These are phyloP conservation scores for Leptographium wingfieldii DNA, from an alignment of 2,329 filamentous ascomycete genomes.

Conservation along the genomic window DNA sequence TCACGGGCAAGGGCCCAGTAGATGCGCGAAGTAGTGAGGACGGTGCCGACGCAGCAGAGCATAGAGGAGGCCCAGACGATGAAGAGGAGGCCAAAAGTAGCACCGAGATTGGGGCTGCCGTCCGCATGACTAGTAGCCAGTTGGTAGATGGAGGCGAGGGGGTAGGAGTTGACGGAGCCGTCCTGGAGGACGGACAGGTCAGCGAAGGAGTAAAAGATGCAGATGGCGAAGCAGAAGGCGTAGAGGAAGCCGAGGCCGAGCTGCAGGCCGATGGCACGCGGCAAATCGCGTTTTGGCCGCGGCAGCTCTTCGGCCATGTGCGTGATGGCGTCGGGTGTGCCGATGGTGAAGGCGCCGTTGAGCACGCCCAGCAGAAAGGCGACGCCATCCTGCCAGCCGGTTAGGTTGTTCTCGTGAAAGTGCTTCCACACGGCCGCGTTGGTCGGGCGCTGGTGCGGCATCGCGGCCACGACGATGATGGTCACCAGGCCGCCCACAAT, in stretches of 20 bases:
- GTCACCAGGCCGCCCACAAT: constrained; percentile 37
- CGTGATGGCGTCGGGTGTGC: constrained; percentile 50
- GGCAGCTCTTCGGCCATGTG: constrained; percentile 51
- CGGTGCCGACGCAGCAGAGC: constrained; percentile 36
- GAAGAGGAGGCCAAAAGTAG: constrained; percentile 17
- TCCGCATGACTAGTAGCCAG: constrained; percentile 35
- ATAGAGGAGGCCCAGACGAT: constrained; percentile 32
- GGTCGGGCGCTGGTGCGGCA: constrained; percentile 39
- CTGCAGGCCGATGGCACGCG: constrained; percentile 36
- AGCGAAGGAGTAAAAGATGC: constrained; percentile 40
- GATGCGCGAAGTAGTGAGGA: constrained; percentile 30
- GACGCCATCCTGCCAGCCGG: constrained; percentile 44
- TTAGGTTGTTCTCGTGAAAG: constrained; percentile 33
- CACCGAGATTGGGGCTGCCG: constrained; percentile 31
- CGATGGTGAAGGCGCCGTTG: constrained; percentile 52
- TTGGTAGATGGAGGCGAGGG: constrained; percentile 50
- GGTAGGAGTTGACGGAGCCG: constrained; percentile 39
- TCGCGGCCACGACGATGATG: constrained; percentile 37
- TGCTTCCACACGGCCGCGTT: constrained; percentile 40
- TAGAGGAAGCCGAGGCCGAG: constrained; percentile 32
- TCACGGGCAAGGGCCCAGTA: constrained; percentile 44
- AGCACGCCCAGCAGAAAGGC: constrained; percentile 53
- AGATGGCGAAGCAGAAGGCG: constrained; percentile 39
- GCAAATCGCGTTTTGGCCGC: constrained; percentile 31
- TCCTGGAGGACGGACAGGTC: constrained; percentile 39